These are phyloP conservation scores for Isatis lusitanica DNA, from an alignment of 441 rosid species.

Conservation along the genomic window DNA sequence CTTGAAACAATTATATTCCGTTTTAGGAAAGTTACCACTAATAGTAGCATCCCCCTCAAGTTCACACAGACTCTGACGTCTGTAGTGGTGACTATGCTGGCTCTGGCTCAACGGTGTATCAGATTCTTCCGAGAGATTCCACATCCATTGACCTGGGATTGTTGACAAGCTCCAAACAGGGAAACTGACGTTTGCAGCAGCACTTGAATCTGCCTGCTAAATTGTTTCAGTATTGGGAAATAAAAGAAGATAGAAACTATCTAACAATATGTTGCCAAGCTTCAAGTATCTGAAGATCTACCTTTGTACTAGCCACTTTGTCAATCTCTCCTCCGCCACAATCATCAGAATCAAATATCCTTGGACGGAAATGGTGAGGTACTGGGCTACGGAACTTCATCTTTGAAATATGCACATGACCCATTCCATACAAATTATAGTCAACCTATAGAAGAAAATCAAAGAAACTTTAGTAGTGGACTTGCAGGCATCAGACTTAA, in stretches of 20 bases:
- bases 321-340: slow-evolving; percentile 41
- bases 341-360: slow-evolving; percentile 39
- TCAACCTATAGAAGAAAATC: slow-evolving; percentile 60
- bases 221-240: slow-evolving; percentile 28
- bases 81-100: slow-evolving; percentile 43
- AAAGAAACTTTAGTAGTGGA: slow-evolving; percentile 23
- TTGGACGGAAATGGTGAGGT: slow-evolving; percentile 52
- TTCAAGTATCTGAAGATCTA: slow-evolving; percentile 52
- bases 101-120: slow-evolving; percentile 49
- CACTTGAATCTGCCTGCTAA: slow-evolving; percentile 63
- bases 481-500: slow-evolving; percentile 14
- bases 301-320: slow-evolving; percentile 32
- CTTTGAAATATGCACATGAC: slow-evolving; percentile 79
- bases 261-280: not conserved
- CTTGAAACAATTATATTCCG: slow-evolving; percentile 1
- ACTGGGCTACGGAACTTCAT: slow-evolving; percentile 87
- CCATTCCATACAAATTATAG: slow-evolving; percentile 95
- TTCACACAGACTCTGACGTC: slow-evolving; percentile 81
- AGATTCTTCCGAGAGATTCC: slow-evolving; percentile 53
- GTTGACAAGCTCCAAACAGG: slow-evolving; percentile 75
- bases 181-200: slow-evolving; percentile 43
- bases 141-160: slow-evolving; percentile 82
- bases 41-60: slow-evolving; percentile 91
- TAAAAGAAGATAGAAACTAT: not conserved
- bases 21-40: slow-evolving; percentile 58